Percentiles rank a stretch among this genome's conserved stretches.
Evolutionary conservation across 768 basidiomycete genomes (phyloP).

Genomic region (Termitomyces sp.): DNA sequence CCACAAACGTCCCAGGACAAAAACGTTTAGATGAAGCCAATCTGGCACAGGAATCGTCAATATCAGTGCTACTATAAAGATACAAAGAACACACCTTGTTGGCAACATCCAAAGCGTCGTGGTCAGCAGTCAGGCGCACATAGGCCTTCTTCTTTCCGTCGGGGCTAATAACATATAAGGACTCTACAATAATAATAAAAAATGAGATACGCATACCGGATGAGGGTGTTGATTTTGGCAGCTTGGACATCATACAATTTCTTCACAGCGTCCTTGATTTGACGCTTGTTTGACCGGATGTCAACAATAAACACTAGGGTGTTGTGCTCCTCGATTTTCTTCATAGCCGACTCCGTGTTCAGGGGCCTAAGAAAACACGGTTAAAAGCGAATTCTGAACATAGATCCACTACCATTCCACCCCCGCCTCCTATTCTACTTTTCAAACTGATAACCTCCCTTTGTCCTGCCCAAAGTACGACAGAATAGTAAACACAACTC

Average conservation of each 20-base stretch:
- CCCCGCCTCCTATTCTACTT: background rate
- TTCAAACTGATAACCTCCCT: background rate
- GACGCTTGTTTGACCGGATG: constrained; percentile 93
- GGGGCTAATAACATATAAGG: constrained; percentile 48
- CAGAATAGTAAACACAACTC: constrained; percentile 31
- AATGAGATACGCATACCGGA: constrained; percentile 60
- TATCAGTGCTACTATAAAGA: background rate
- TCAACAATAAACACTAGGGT: constrained; percentile 98
- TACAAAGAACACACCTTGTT: constrained; percentile 72
- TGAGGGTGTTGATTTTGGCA: constrained; percentile 96
- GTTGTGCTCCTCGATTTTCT: constrained; percentile 99
- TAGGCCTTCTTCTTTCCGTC: constrained; percentile 99
- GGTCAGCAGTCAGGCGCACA: constrained; percentile 91
- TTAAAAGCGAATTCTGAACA: background rate
- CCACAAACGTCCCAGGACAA: background rate
- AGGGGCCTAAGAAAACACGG: constrained; percentile 49
- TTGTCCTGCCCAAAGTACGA: background rate
- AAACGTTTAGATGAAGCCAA: constrained; percentile 82
- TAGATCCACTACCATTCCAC: background rate
- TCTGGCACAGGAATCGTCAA: constrained; percentile 40
- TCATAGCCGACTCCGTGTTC: constrained; percentile 98
- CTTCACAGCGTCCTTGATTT: constrained; percentile 99
- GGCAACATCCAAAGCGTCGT: constrained; percentile 94
- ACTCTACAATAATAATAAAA: background rate
- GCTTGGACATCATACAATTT: constrained; percentile 98